phyloP scores from a whole-genome alignment of 1,284 basidiomycete species.

The Earliella scabrosa region DNA sequence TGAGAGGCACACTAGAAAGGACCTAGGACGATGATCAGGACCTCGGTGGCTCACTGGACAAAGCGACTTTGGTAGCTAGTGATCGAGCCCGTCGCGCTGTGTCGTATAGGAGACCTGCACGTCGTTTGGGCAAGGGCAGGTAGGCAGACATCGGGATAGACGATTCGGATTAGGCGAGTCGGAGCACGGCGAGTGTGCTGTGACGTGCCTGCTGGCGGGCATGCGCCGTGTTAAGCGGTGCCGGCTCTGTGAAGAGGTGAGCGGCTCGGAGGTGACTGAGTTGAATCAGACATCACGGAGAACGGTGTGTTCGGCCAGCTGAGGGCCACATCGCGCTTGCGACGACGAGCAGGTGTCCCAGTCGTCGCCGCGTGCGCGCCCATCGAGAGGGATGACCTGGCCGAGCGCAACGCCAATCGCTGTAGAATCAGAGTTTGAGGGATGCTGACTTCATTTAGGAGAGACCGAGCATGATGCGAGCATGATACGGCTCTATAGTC shows the following conservation, averaged over 20 bases:
- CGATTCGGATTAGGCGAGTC: background rate
- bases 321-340: background rate
- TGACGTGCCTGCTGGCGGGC: constrained; percentile 23
- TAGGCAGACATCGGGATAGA: background rate
- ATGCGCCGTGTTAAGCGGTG: constrained; percentile 22
- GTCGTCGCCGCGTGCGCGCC: no score
- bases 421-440: background rate
- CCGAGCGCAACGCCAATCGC: background rate
- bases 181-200: constrained; percentile 7
- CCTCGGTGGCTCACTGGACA: constrained; percentile 10
- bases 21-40: constrained; percentile 20
- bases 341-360: no score
- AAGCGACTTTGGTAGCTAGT: constrained; percentile 1
- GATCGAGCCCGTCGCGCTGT: background rate
- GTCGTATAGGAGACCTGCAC: background rate
- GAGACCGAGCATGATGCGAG: constrained; percentile 24
- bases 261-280: background rate
- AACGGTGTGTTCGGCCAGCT: constrained; percentile 1
- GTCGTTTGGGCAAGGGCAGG: constrained; percentile 3
- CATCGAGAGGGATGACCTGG: background rate
- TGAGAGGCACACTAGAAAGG: constrained; percentile 16
- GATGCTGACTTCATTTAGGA: background rate
- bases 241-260: constrained; percentile 23
- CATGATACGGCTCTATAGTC: constrained; percentile 15
- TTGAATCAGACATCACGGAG: constrained; percentile 4